A percentile compares a stretch with the other conserved stretches of the same genome.
Conservation (phyloP, 164 flowering plant species). For the Vitis rupestris region DNA sequence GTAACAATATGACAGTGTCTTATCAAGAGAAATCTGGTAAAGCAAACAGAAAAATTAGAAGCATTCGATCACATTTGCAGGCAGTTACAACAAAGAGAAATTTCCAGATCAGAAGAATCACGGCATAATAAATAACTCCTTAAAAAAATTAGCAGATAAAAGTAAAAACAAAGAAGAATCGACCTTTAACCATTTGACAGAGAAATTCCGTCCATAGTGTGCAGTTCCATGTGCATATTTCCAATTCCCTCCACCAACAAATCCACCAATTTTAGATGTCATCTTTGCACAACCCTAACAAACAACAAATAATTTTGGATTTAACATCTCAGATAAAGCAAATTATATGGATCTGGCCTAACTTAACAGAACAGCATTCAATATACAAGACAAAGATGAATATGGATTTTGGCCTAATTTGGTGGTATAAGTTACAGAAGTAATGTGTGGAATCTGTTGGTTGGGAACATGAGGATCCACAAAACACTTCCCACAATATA, state of each 20-base stretch:
- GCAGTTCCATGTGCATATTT: slow-evolving; percentile 98
- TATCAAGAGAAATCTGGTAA: no score
- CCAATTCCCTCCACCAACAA: slow-evolving; percentile 94
- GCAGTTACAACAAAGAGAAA: no score
- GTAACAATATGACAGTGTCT: no score
- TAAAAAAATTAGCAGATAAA: no score
- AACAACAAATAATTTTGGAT: slow-evolving; percentile 10
- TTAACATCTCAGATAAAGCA: slow-evolving; percentile 7
- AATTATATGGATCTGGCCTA: neutral
- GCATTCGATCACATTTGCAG: no score
- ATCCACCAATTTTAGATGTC: slow-evolving; percentile 96
- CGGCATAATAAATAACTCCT: neutral
- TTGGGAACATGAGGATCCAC: neutral
- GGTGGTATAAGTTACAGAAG: no score
- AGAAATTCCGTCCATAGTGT: slow-evolving; percentile 96
- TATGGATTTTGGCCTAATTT: no score
- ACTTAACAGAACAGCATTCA: no score
- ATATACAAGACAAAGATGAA: no score
- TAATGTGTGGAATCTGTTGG: neutral
- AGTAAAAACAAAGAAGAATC: neutral
- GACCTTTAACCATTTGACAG: slow-evolving; percentile 96
- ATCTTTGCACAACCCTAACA: slow-evolving; percentile 97
- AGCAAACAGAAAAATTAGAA: no score
- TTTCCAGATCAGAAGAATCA: neutral
- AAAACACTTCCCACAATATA: neutral